Conservation (phyloP, 1,284 basidiomycete species). For the Flammula alnicola region DNA sequence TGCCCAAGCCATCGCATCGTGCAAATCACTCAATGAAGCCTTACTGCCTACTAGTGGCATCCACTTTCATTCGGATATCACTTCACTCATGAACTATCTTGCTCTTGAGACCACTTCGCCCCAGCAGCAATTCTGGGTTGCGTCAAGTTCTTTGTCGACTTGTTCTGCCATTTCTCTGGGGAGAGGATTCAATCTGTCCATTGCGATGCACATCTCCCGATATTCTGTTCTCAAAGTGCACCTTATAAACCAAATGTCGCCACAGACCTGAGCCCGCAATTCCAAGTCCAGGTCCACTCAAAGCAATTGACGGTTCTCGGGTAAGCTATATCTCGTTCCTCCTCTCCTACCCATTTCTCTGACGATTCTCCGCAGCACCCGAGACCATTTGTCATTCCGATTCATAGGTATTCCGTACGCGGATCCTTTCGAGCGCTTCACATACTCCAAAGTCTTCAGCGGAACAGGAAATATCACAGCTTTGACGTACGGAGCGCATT, state of each 20-base stretch:
- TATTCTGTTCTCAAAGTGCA: slow-evolving; percentile 34
- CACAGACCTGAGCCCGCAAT: slow-evolving; percentile 30
- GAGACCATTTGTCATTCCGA: slow-evolving; percentile 31
- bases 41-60: slow-evolving; percentile 27
- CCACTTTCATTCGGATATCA: slow-evolving; percentile 28
- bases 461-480: slow-evolving; percentile 28
- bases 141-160: slow-evolving; percentile 7
- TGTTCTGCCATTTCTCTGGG: slow-evolving; percentile 13
- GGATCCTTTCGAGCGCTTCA: slow-evolving; percentile 26
- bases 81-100: slow-evolving; percentile 24
- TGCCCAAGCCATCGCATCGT: slow-evolving; percentile 24
- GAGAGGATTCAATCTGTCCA: slow-evolving; percentile 22
- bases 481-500: slow-evolving; percentile 31
- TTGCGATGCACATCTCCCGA: slow-evolving; percentile 26
- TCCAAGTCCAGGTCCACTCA: slow-evolving; percentile 32
- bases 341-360: background rate
- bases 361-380: slow-evolving; percentile 26
- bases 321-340: slow-evolving; percentile 17
- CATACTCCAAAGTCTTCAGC: slow-evolving; percentile 27
- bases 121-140: slow-evolving; percentile 30
- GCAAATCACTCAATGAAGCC: slow-evolving; percentile 28
- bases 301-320: slow-evolving; percentile 28
- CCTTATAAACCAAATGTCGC: slow-evolving; percentile 30
- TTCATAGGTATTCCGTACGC: slow-evolving; percentile 32
- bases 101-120: slow-evolving; percentile 16